Conservation (phyloP, 768 basidiomycete genomes). For the Termitomyces sp. region DNA sequence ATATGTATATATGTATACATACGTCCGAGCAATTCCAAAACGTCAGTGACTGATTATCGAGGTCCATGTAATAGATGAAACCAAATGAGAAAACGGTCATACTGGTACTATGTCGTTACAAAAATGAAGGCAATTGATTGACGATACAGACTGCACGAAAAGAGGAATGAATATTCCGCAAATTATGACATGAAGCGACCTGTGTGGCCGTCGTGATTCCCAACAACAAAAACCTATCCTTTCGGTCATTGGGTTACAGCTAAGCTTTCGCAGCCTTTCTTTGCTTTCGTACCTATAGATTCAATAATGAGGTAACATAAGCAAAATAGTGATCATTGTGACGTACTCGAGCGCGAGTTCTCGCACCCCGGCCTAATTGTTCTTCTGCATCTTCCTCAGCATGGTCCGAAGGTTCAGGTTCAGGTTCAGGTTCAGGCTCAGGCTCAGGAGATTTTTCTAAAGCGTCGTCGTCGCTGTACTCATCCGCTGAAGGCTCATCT, state of each 20-base stretch:
- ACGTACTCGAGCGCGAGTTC: slow-evolving; percentile 17
- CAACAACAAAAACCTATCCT: neutral
- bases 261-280: slow-evolving; percentile 9
- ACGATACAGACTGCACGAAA: slow-evolving; percentile 11
- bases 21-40: neutral
- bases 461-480: slow-evolving; percentile 36
- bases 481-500: slow-evolving; percentile 25
- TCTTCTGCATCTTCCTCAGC: slow-evolving; percentile 23
- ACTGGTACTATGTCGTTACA: neutral
- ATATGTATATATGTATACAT: neutral
- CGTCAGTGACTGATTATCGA: neutral
- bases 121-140: neutral
- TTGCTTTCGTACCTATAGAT: slow-evolving; percentile 13
- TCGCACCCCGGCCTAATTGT: slow-evolving; percentile 22
- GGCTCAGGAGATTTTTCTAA: slow-evolving; percentile 20
- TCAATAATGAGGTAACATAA: neutral
- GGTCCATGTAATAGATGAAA: neutral
- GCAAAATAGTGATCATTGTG: neutral
- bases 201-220: neutral
- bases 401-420: slow-evolving; percentile 12
- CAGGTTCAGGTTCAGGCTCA: slow-evolving; percentile 10
- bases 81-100: neutral
- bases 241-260: slow-evolving; percentile 9
- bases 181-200: neutral
- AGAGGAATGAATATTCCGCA: neutral